Base-by-base conservation (phyloP, 352 stramenopile genomes). In the Pythium aquatile region DNA sequence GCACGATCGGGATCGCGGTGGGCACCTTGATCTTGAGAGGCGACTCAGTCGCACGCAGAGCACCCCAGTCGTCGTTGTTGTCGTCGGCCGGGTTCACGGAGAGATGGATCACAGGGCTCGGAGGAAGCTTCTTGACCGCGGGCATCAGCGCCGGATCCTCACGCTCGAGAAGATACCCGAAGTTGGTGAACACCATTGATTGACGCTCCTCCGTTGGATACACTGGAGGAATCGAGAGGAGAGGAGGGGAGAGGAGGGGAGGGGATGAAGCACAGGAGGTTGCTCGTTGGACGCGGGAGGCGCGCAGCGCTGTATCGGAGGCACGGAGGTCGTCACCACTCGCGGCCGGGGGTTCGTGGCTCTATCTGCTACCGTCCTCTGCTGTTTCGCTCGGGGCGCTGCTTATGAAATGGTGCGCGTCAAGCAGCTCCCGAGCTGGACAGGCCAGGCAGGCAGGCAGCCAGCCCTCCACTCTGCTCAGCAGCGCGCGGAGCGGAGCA, bases 171-270 rank as follows among this genome's bases (percentile, higher is more conserved):
- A 70, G 57, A 51, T 65, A 65, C 13, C 56, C 65, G 29, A 70
- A 70, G 44, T 70, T 58, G 52, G 57, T 70, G 16, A 70, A 65
- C 20, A 70, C 64, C 64, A 70, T 70, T 16, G 7, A 46, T 51
- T 51, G 5, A 10, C 17, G 42, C 16, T 24, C 37, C 42, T 40
- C 37, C 20, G 20, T 24, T 24, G 11, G 30, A 48, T 49, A 49
- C 9, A 16, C 40, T 62, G 32, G 9, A 44, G 26, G 33, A 46
- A 28, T 5, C 29, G 49, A 56, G 39, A 28, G 20, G 17, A 55
- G 39, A 28, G 13, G 17, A 55, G 56, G 24, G 44, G 35, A 59
- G 37, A 30, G 17, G 33, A 51, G 47, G 54, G 30, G 55, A 63
- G 16, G 20, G 47, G 42, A 46, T 28, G 24, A 17, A 44, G 28